phyloP scores from a whole-genome alignment of 331 rosid genomes.

The Erythrophleum ivorense region DNA sequence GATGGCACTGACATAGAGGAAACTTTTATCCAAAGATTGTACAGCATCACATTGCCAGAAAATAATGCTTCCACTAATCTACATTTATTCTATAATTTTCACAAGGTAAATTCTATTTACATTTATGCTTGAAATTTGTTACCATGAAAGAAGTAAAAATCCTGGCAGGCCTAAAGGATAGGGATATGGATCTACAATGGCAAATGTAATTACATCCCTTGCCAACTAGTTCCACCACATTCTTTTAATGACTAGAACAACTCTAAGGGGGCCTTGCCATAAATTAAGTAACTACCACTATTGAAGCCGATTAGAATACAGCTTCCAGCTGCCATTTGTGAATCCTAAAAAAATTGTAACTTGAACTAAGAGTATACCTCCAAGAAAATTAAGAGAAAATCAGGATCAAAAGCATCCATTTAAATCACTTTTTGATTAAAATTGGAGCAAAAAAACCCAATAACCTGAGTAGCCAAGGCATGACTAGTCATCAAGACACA shows the following conservation, averaged over 20 bases:
- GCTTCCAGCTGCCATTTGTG: background rate
- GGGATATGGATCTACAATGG: conserved; percentile 9
- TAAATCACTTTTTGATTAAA: background rate
- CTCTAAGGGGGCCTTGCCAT: background rate
- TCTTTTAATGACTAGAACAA: conserved; percentile 3
- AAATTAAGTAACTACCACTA: conserved; percentile 24
- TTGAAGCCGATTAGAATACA: conserved; percentile 2
- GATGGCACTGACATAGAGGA: background rate
- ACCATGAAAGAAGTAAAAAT: background rate
- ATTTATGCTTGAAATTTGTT: background rate
- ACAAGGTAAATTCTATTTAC: background rate
- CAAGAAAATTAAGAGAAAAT: conserved; percentile 3
- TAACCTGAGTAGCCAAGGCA: conserved; percentile 3
- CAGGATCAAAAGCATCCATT: conserved; percentile 18
- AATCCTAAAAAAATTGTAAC: conserved; percentile 6
- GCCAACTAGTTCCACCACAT: conserved; percentile 12
- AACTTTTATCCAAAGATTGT: background rate
- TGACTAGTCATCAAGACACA: background rate
- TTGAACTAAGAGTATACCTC: conserved; percentile 11
- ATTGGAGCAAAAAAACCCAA: background rate
- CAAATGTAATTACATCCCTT: background rate
- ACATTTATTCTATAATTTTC: conserved; percentile 15
- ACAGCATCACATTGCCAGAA: background rate
- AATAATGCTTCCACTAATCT: conserved; percentile 16
- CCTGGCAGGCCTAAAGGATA: background rate